Evolutionary conservation across 768 basidiomycete species (phyloP), one percentile per base, ranked within the genome.

Genomic region (Favolaschia claudopus): DNA sequence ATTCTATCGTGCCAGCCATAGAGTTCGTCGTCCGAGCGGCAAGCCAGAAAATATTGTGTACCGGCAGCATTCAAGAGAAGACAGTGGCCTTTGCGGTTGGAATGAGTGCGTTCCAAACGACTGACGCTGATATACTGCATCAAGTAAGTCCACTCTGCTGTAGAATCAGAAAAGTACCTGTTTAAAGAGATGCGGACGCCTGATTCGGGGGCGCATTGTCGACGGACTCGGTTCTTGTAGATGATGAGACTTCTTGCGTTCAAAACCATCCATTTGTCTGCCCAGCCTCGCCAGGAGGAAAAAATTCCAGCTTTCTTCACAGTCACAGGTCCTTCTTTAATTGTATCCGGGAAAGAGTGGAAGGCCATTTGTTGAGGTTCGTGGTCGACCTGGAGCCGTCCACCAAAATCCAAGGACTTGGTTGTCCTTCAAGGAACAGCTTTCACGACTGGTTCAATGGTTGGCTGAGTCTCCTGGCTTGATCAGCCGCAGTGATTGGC

Each of bases 201-300:
- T 2, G 52, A 33, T 6, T 55, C 51, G 36, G 54, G 57, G 22
- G 46, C 32, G 22, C 36, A 12, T 57, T 63, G 34, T 9, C 10
- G 24, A 34, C 62, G 31, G 3, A 63, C 57, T 24, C 36, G 45
- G 36, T 60, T 67, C 55, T 60, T 60, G 55, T 63, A 63, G 8
- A 63, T 54, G 5, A 42, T 50, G 1, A 68, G 36, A 40, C 36
- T 58, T 24, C 48, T 56, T n/a, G 64, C 31, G 29, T 40, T 63
- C 36, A 68, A 42, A 28, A 68, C 61, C 24, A 68, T 20, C 62
- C 62, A 68, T 49, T 50, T 51, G 14, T 63, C 36, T 50, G 53
- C 37, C 58, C 64, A 68, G 42, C 62, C 52, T 52, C 58, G 51
- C 63, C 58, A 61, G 56, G 66, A 64, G 50, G 63, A 56, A 52